These are phyloP conservation scores for Leersia perrieri DNA, from an alignment of 176 grass and related monocot species.

Conservation along the genomic window DNA sequence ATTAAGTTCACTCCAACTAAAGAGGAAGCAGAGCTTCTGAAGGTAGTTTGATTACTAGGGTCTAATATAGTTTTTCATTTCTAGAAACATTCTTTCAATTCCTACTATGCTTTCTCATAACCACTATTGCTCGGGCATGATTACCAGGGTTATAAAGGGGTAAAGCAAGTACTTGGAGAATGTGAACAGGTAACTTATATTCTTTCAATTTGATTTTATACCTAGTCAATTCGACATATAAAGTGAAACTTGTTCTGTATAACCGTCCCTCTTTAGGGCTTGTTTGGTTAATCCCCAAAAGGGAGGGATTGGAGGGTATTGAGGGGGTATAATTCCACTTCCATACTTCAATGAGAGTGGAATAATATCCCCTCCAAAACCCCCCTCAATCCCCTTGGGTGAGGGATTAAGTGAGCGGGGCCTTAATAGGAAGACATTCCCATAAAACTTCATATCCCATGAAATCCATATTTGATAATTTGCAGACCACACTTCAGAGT, in stretches of 20 bases:
- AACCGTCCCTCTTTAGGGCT: background rate
- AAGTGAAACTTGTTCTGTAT: slow-evolving; percentile 5
- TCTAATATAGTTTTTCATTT: slow-evolving; percentile 14
- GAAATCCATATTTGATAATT: background rate
- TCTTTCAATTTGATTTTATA: slow-evolving; percentile 26
- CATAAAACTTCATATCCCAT: background rate
- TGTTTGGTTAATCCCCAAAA: too few relatives aligned
- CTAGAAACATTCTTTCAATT: background rate
- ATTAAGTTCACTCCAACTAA: slow-evolving; percentile 98
- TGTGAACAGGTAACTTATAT: slow-evolving; percentile 69
- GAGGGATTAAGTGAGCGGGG: too few relatives aligned
- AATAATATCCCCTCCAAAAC: too few relatives aligned
- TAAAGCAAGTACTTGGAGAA: slow-evolving; percentile 83
- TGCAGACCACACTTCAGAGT: background rate
- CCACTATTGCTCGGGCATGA: slow-evolving; percentile 22
- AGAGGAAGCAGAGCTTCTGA: slow-evolving; percentile 98
- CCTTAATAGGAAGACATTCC: background rate
- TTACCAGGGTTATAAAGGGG: slow-evolving; percentile 93
- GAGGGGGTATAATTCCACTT: too few relatives aligned
- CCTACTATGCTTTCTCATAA: slow-evolving; percentile 14
- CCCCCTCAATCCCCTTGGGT: too few relatives aligned
- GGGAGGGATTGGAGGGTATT: too few relatives aligned
- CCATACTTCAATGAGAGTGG: too few relatives aligned
- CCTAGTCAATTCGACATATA: background rate
- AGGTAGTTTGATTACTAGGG: slow-evolving; percentile 47